Evolutionary conservation across 306 rosid species (phyloP).

Genomic region (Quercus suber): DNA sequence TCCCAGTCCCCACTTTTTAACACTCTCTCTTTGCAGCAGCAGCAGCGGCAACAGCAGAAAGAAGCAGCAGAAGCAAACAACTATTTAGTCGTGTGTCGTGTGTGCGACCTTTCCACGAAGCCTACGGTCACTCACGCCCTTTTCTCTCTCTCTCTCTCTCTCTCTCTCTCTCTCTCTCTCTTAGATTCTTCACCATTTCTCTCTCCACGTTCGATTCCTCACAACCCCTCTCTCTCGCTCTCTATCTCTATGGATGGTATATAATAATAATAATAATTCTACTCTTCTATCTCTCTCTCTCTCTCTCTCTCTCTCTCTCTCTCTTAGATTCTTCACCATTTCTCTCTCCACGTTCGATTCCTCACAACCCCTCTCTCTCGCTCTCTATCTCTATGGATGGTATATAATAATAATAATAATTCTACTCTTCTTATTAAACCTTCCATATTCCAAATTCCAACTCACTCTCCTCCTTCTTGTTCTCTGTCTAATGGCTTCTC

Average conservation of each 20-base stretch:
- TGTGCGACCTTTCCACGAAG: background rate
- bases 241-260: background rate
- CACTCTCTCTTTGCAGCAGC: too few relatives aligned
- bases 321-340: background rate
- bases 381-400: background rate
- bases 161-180: too few relatives aligned
- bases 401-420: background rate
- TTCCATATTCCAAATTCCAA: constrained; percentile 3
- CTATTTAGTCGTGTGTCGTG: too few relatives aligned
- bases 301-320: background rate
- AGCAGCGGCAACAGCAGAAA: too few relatives aligned
- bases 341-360: constrained; percentile 23
- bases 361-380: background rate
- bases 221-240: background rate
- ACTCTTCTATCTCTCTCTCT: background rate
- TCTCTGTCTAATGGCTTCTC: constrained; percentile 63
- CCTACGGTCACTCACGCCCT: background rate
- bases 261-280: background rate
- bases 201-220: constrained; percentile 24
- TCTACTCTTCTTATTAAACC: background rate
- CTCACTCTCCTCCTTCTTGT: background rate
- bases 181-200: too few relatives aligned
- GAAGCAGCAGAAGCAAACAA: too few relatives aligned
- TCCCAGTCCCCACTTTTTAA: too few relatives aligned
- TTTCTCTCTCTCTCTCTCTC: background rate